Conservation (phyloP, 2,329 filamentous ascomycete genomes). For the Diaporthe batatas region DNA sequence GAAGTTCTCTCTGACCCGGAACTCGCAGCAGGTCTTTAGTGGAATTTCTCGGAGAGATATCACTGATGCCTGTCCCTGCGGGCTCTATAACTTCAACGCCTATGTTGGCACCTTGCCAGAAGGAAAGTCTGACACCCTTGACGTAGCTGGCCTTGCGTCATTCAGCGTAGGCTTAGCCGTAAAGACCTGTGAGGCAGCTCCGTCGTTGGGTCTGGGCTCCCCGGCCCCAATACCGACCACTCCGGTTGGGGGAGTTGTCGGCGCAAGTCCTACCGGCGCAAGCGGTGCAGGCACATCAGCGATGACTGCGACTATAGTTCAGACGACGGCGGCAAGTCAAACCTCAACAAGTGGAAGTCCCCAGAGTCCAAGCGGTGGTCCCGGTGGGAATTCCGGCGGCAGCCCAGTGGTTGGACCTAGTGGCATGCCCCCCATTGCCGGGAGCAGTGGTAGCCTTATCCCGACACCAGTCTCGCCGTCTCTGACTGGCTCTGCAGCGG, state of each 20-base stretch:
- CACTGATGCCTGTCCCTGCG: constrained; percentile 61
- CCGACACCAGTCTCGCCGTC: not conserved
- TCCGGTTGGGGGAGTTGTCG: constrained; percentile 30
- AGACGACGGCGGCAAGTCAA: not conserved
- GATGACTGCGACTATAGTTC: not conserved
- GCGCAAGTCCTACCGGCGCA: constrained; percentile 17
- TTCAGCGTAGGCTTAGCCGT: constrained; percentile 50
- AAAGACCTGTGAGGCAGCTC: constrained; percentile 46
- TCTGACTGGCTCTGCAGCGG: constrained; percentile 29
- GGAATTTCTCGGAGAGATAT: constrained; percentile 65
- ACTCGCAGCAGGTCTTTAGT: constrained; percentile 56
- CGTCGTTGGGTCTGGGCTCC: constrained; percentile 41
- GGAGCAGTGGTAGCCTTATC: not conserved
- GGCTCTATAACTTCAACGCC: constrained; percentile 70
- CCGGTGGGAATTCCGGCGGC: constrained; percentile 20
- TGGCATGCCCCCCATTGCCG: constrained; percentile 21
- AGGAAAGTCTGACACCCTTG: constrained; percentile 52
- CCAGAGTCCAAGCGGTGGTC: constrained; percentile 16
- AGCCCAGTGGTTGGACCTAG: constrained; percentile 39
- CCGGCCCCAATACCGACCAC: constrained; percentile 46
- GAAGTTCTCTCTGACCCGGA: constrained; percentile 60
- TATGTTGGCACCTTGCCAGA: constrained; percentile 66
- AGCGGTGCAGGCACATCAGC: not conserved
- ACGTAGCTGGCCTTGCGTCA: constrained; percentile 50
- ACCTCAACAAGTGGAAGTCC: constrained; percentile 35